These are phyloP conservation scores for Hyaloscypha variabilis DNA, from an alignment of 495 filamentous ascomycete genomes.

Conservation along the genomic window DNA sequence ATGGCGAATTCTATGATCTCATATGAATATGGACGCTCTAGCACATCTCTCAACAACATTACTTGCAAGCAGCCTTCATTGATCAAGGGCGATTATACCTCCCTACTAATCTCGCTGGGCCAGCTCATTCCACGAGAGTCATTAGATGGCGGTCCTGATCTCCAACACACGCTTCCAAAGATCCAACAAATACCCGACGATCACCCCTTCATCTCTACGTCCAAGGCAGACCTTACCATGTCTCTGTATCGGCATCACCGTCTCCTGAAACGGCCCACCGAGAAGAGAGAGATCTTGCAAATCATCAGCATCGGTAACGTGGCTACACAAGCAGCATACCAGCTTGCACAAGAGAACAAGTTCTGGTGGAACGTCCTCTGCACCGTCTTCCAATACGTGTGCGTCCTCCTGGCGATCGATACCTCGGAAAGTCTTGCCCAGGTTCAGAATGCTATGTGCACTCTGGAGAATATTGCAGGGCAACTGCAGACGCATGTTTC, in stretches of 20 bases:
- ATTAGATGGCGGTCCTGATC: constrained; percentile 33
- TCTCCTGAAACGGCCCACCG: constrained; percentile 24
- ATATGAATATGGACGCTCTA: constrained; percentile 53
- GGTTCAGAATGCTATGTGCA: constrained; percentile 47
- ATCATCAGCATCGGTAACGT: constrained; percentile 31
- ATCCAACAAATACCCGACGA: constrained; percentile 31
- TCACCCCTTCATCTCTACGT: constrained; percentile 42
- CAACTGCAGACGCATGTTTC: constrained; percentile 46
- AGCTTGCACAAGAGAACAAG: constrained; percentile 36
- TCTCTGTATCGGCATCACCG: constrained; percentile 49
- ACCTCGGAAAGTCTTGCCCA: constrained; percentile 43
- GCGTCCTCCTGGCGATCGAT: constrained; percentile 53
- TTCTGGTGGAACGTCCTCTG: constrained; percentile 57
- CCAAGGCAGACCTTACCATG: constrained; percentile 50
- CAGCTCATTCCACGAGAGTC: constrained; percentile 39
- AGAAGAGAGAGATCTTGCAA: constrained; percentile 1
- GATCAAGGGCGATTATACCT: background rate
- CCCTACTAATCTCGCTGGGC: constrained; percentile 4
- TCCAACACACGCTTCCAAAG: constrained; percentile 30
- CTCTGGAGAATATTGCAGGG: constrained; percentile 42
- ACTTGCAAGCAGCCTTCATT: constrained; percentile 13
- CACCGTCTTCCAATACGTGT: constrained; percentile 54
- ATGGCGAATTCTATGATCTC: constrained; percentile 53
- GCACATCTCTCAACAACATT: constrained; percentile 30
- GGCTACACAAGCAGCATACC: constrained; percentile 32